Percentiles rank a stretch among this genome's conserved stretches.
Conservation (phyloP, 2,329 filamentous ascomycete species). For the Mollisiaceae sp. region DNA sequence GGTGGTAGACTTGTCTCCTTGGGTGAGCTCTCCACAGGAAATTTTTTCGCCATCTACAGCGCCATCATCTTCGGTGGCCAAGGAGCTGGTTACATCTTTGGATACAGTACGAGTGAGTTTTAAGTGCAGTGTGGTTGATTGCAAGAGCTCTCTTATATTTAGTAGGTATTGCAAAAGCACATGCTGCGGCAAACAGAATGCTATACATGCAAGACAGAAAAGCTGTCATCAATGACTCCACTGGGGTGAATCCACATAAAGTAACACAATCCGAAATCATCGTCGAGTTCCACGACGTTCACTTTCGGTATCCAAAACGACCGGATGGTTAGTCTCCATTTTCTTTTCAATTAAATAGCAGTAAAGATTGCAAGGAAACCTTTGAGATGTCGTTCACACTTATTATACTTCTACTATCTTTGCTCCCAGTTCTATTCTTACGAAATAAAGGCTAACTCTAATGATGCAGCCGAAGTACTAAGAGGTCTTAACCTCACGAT, state of each 20-base stretch:
- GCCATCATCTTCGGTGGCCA: constrained; percentile 46
- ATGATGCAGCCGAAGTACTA: constrained; percentile 4
- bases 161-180: constrained; percentile 54
- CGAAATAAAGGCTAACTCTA: no score
- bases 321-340: neutral
- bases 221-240: neutral
- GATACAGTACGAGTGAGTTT: constrained; percentile 12
- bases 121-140: constrained; percentile 48
- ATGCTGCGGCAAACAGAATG: constrained; percentile 46
- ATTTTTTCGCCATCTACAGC: constrained; percentile 58
- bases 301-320: constrained; percentile 18
- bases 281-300: constrained; percentile 5
- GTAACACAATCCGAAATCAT: neutral
- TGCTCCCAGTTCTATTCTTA: no score
- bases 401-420: no score
- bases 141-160: neutral
- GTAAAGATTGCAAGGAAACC: no score
- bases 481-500: constrained; percentile 43
- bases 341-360: no score
- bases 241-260: neutral
- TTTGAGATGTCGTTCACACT: no score
- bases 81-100: constrained; percentile 14
- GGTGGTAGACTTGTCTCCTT: constrained; percentile 47
- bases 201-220: constrained; percentile 39
- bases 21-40: constrained; percentile 45